phyloP scores from a whole-genome alignment of 73 alveolate genomes.

The Diophrys appendiculata region DNA sequence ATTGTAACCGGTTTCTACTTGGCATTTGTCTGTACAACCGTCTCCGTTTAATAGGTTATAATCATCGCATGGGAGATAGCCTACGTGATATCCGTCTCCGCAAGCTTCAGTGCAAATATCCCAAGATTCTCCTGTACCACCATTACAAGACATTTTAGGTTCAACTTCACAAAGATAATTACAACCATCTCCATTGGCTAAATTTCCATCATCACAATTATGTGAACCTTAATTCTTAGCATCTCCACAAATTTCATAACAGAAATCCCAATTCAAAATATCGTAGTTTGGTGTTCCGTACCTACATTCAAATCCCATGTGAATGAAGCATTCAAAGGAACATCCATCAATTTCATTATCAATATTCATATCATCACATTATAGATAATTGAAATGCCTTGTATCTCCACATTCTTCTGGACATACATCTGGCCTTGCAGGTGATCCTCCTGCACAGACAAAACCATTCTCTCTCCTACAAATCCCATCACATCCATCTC shows the following conservation, averaged over 20 bases:
- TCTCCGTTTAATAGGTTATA: slow-evolving; percentile 17
- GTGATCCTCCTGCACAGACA: slow-evolving; percentile 31
- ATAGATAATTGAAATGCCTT: slow-evolving; percentile 17
- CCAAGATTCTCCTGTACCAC: slow-evolving; percentile 1
- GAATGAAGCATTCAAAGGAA: slow-evolving; percentile 24
- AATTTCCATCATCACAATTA: slow-evolving; percentile 64
- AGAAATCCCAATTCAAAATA: slow-evolving; percentile 21
- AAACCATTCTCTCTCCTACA: slow-evolving; percentile 47
- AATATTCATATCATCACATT: slow-evolving; percentile 64
- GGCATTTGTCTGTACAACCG: slow-evolving; percentile 24
- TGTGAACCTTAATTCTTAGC: slow-evolving; percentile 22
- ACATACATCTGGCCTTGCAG: slow-evolving; percentile 18
- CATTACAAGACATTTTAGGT: slow-evolving; percentile 9
- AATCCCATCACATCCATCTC: slow-evolving; percentile 52
- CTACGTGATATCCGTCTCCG: slow-evolving; percentile 30
- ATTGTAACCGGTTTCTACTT: slow-evolving; percentile 22
- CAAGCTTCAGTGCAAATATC: slow-evolving; percentile 19
- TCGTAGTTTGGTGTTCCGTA: slow-evolving; percentile 22
- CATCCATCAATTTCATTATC: slow-evolving; percentile 42
- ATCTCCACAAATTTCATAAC: slow-evolving; percentile 61
- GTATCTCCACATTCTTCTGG: slow-evolving; percentile 35
- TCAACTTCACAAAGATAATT: slow-evolving; percentile 11
- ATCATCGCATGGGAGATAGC: slow-evolving; percentile 31
- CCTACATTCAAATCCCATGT: slow-evolving; percentile 36
- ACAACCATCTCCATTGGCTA: slow-evolving; percentile 45